phyloP scores from a whole-genome alignment of 495 filamentous ascomycete genomes.

The Lophiostoma macrostomum region DNA sequence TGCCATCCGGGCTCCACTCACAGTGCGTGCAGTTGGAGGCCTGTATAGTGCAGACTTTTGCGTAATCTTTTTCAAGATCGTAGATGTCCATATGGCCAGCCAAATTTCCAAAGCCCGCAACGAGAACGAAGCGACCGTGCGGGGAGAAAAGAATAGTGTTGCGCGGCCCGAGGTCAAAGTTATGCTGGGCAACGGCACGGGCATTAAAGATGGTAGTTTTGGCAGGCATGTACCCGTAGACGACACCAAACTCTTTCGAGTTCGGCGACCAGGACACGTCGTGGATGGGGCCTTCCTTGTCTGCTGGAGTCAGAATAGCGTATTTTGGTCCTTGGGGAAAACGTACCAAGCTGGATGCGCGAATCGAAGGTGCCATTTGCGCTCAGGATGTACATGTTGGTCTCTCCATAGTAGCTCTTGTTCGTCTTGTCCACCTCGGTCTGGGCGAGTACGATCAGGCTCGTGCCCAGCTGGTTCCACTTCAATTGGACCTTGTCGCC shows the following conservation, averaged over 20 bases:
- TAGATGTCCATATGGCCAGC: constrained; percentile 97
- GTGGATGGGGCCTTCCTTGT: constrained; percentile 98
- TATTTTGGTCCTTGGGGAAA: background rate
- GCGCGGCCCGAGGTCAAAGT: constrained; percentile 77
- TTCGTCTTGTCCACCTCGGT: constrained; percentile 97
- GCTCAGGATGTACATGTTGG: constrained; percentile 91
- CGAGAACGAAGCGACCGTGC: constrained; percentile 83
- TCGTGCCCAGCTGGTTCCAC: constrained; percentile 90
- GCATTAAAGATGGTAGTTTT: constrained; percentile 96
- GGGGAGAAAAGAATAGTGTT: constrained; percentile 97
- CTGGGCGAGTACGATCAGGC: constrained; percentile 90
- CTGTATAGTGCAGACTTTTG: constrained; percentile 89
- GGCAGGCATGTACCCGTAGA: constrained; percentile 96
- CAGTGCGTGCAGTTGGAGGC: constrained; percentile 93
- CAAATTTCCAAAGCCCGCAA: constrained; percentile 96
- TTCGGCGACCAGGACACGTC: constrained; percentile 98
- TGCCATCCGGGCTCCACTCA: constrained; percentile 93
- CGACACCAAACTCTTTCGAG: constrained; percentile 92
- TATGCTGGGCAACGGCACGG: constrained; percentile 73
- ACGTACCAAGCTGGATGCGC: constrained; percentile 71
- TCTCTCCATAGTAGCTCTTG: constrained; percentile 99
- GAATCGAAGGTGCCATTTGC: constrained; percentile 90
- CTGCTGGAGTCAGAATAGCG: constrained; percentile 46
- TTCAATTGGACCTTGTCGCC: constrained; percentile 97
- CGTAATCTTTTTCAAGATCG: constrained; percentile 86